These are phyloP conservation scores for Baorangia bicolor DNA, from an alignment of 768 basidiomycete genomes.

Conservation along the genomic window DNA sequence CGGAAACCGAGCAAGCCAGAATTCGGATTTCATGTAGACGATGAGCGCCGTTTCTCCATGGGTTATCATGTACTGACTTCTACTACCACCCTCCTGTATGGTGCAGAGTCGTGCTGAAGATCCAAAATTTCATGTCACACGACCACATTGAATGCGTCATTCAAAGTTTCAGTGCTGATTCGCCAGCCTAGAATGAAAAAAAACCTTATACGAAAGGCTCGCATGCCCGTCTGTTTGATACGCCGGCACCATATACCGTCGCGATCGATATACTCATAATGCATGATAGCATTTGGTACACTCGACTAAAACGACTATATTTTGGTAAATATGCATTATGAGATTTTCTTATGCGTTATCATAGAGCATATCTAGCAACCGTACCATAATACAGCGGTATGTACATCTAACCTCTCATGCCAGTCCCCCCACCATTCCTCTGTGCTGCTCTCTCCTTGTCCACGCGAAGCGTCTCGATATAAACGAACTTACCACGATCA, in stretches of 20 bases:
- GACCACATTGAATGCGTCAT: constrained; percentile 1
- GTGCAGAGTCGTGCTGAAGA: background rate
- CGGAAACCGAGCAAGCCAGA: background rate
- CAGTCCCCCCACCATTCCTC: background rate
- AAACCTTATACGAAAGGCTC: background rate
- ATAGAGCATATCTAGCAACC: too few relatives aligned
- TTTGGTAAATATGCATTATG: too few relatives aligned
- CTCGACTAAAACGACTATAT: too few relatives aligned
- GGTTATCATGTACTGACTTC: background rate
- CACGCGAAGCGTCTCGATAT: background rate
- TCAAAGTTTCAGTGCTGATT: background rate
- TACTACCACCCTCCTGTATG: background rate
- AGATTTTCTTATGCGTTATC: too few relatives aligned
- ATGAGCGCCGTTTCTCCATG: background rate
- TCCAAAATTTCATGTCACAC: constrained; percentile 14
- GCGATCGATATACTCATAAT: too few relatives aligned
- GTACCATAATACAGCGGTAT: background rate
- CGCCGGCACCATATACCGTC: too few relatives aligned
- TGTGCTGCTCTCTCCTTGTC: background rate
- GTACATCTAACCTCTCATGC: too few relatives aligned
- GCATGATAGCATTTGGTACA: too few relatives aligned
- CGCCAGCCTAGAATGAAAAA: background rate
- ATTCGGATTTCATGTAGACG: background rate
- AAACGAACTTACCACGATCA: background rate
- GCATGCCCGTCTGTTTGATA: too few relatives aligned